These are phyloP conservation scores for Solanum hybrid DNA, from an alignment of 305 asterid species.

Conservation along the genomic window DNA sequence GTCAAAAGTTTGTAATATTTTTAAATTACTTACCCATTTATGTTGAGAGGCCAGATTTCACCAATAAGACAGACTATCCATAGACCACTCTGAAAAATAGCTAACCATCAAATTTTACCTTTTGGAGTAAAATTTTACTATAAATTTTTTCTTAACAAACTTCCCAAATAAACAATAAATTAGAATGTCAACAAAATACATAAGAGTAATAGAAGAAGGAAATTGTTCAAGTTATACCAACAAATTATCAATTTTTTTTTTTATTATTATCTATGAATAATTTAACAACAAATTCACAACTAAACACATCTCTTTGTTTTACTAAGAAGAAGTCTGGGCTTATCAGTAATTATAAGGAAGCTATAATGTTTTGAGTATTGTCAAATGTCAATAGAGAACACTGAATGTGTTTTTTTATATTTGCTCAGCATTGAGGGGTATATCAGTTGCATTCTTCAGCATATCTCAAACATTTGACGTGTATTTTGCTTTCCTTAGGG, in stretches of 20 bases:
- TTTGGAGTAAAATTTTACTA: neutral
- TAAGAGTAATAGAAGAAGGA: conserved; percentile 6
- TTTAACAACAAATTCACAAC: neutral
- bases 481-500: conserved; percentile 30
- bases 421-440: neutral
- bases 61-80: neutral
- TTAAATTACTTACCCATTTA: neutral
- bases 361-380: neutral
- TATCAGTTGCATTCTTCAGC: neutral
- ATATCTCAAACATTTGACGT: neutral
- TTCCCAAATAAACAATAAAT: neutral
- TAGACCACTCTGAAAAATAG: neutral
- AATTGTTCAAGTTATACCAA: neutral
- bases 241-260: neutral
- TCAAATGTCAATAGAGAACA: neutral
- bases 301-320: neutral
- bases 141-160: neutral
- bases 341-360: neutral
- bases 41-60: neutral
- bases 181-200: conserved; percentile 7
- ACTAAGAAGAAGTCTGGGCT: neutral
- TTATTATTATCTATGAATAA: neutral
- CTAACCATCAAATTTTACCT: neutral
- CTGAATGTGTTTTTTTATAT: neutral
- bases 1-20: neutral